These are phyloP conservation scores for Mrakia frigida DNA, from an alignment of 768 basidiomycete genomes.

Conservation along the genomic window DNA sequence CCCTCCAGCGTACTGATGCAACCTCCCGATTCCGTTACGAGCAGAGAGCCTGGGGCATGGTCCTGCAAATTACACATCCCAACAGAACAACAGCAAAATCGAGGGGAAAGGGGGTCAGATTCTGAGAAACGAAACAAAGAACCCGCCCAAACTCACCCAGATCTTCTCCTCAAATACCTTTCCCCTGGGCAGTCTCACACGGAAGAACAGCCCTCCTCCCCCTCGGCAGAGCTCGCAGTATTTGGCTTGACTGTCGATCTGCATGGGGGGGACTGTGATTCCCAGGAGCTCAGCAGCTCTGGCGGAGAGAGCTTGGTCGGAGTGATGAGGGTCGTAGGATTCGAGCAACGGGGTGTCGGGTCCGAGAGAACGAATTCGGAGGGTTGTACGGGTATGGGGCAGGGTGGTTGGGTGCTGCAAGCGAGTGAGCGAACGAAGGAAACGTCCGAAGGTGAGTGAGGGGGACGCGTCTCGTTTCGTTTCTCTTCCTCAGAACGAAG, in stretches of 20 bases:
- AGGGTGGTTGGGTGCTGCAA: conserved; percentile 43
- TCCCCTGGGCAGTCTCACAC: conserved; percentile 36
- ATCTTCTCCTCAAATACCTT: conserved; percentile 84
- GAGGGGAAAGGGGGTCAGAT: not conserved
- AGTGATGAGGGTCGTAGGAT: conserved; percentile 85
- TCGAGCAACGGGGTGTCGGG: conserved; percentile 60
- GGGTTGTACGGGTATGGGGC: conserved; percentile 50
- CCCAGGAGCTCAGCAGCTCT: conserved; percentile 62
- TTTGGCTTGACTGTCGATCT: conserved; percentile 97
- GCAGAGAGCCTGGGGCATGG: conserved; percentile 77
- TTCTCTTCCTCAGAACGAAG: no score
- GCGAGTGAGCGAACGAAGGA: not conserved
- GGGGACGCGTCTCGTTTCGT: no score
- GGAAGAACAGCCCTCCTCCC: conserved; percentile 51
- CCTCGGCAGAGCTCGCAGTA: conserved; percentile 80
- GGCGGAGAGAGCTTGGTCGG: conserved; percentile 77
- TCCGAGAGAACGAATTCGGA: conserved; percentile 55
- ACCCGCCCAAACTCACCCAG: conserved; percentile 50
- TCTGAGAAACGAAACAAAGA: not conserved
- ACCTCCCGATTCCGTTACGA: conserved; percentile 84
- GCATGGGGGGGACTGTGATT: conserved; percentile 52
- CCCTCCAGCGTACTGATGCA: conserved; percentile 78
- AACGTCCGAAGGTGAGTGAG: not conserved
- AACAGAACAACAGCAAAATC: no score
- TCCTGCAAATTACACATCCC: conserved; percentile 50